Evolutionary conservation across 2,329 filamentous ascomycete genomes (phyloP).

Genomic region (Coniochaeta sp.): DNA sequence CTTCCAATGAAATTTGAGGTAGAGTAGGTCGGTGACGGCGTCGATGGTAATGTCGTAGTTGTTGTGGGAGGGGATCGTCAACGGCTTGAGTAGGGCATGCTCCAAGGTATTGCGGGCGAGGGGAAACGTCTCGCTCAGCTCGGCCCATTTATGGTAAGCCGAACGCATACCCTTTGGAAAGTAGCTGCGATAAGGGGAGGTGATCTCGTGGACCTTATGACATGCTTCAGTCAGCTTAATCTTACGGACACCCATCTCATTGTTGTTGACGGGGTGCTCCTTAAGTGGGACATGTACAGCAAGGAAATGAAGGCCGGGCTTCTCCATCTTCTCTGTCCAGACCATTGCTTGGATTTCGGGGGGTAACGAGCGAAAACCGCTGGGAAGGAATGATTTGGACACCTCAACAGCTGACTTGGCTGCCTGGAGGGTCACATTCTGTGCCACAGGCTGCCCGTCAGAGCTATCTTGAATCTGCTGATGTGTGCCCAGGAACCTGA

Average conservation of each 20-base stretch:
- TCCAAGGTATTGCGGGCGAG: neutral
- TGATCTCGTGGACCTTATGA: neutral
- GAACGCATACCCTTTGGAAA: neutral
- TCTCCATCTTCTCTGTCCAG: neutral
- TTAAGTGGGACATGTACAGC: neutral
- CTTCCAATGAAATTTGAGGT: slow-evolving; percentile 4
- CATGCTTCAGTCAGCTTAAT: neutral
- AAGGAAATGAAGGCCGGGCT: neutral
- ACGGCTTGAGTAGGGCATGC: neutral
- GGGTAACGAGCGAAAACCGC: neutral
- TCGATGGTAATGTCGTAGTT: neutral
- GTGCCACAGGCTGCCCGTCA: neutral
- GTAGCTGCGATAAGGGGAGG: slow-evolving; percentile 1
- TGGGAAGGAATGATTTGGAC: neutral
- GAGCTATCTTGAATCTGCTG: neutral
- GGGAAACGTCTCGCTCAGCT: neutral
- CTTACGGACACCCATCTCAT: neutral
- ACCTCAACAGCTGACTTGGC: neutral
- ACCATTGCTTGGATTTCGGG: neutral
- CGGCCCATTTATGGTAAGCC: neutral
- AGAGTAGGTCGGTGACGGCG: neutral
- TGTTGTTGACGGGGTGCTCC: neutral
- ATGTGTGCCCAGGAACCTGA: neutral
- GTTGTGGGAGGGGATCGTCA: neutral
- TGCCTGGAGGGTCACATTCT: neutral